These are phyloP conservation scores for Physcia stellaris DNA, from an alignment of 495 filamentous ascomycete genomes.

Conservation along the genomic window DNA sequence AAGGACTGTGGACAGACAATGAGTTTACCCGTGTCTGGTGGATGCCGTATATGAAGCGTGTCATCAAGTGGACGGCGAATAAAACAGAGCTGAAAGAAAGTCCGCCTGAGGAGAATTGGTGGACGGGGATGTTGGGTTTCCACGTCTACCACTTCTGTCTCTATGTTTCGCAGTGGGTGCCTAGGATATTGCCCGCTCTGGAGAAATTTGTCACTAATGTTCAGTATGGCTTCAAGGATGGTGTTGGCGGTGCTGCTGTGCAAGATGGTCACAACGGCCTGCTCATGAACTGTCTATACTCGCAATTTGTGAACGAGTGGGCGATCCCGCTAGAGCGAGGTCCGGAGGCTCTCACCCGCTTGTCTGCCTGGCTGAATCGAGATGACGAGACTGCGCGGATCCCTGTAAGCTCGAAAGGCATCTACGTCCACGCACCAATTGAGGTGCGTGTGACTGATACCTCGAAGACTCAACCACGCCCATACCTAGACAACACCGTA, in stretches of 20 bases:
- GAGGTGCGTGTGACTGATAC: slow-evolving; percentile 83
- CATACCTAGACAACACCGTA: slow-evolving; percentile 65
- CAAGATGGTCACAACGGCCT: slow-evolving; percentile 67
- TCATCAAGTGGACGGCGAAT: slow-evolving; percentile 76
- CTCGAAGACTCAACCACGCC: slow-evolving; percentile 41
- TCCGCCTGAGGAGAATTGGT: slow-evolving; percentile 48
- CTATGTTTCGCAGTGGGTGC: slow-evolving; percentile 62
- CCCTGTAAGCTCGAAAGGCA: slow-evolving; percentile 60
- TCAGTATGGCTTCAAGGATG: slow-evolving; percentile 79
- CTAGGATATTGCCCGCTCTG: slow-evolving; percentile 65
- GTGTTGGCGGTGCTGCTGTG: slow-evolving; percentile 53
- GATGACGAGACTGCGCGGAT: slow-evolving; percentile 45
- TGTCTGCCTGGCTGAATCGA: slow-evolving; percentile 73
- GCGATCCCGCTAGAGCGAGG: slow-evolving; percentile 80
- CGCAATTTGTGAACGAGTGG: slow-evolving; percentile 97
- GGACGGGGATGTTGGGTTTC: slow-evolving; percentile 67
- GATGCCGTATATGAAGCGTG: slow-evolving; percentile 79
- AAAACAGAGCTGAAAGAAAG: slow-evolving; percentile 46
- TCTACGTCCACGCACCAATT: slow-evolving; percentile 86
- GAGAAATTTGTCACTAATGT: slow-evolving; percentile 93
- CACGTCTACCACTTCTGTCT: slow-evolving; percentile 82
- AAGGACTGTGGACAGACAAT: slow-evolving; percentile 61
- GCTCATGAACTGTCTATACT: slow-evolving; percentile 92
- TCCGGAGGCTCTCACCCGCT: slow-evolving; percentile 71
- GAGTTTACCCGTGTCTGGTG: slow-evolving; percentile 96